Base-by-base conservation (phyloP, 2,329 filamentous ascomycete genomes). In the Colletotrichum zoysiae region DNA sequence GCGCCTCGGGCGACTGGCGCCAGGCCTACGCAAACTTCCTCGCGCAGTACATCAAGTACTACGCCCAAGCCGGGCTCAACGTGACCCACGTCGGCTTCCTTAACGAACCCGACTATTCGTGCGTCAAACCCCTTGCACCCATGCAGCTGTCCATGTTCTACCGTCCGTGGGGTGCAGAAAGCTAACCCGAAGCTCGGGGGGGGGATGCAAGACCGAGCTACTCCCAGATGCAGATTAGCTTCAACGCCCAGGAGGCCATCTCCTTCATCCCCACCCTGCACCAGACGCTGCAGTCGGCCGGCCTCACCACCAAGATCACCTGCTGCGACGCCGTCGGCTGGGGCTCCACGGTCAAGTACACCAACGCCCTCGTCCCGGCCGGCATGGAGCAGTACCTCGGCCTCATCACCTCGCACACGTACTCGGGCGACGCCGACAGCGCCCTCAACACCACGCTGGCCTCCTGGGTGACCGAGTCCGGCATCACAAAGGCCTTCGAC, bases 401-500 rank as follows among this genome's bases (percentile, higher is more conserved):
- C 35, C 76, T 78, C 42, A 76, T 84, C n/a, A 84, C 81, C 5
- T 79, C 77, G 35, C 82, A 84, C 76, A 82, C 81, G 23, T 84
- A 84, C 74, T 80, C 83, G 8, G 81, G 82, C 16, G 81, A 81
- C 38, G 81, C 84, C 2, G 79, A 74, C 65, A 80, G 79, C 4
- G 75, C 82, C 0, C 81, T 87, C 71, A 79, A 79, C 73, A 86
- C 84, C 0, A 79, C 75, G 18, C 76, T 81, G 61, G 80, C 81
- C 23, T 83, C 85, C 57, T 89, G 87, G 88, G 81, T 87, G 72
- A 87, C 86, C 2, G 87, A 89, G 73, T 81, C 81, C 9, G 84
- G 87, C 74, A 78, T 87, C 44, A 82, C 84, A 64, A 82, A 81
- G 14, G 78, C 76, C 5, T 86, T 81, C 78, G 81, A 78, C 6